These are phyloP conservation scores for Heimioporus sp. DNA, from an alignment of 768 basidiomycete species.

Conservation along the genomic window DNA sequence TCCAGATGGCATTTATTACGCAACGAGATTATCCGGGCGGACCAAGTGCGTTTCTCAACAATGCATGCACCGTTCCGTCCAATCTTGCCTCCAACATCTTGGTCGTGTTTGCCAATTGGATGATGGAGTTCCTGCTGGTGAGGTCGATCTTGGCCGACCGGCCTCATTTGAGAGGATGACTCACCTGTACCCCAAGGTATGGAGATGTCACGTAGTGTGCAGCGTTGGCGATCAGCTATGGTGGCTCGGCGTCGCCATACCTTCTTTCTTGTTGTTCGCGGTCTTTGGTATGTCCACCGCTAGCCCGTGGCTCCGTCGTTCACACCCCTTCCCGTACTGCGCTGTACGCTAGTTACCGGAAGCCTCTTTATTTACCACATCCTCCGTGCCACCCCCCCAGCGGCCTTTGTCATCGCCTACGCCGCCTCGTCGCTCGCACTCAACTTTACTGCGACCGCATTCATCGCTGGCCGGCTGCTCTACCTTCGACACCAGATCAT, in stretches of 20 bases:
- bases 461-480: constrained; percentile 31
- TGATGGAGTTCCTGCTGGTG: constrained; percentile 20
- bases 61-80: constrained; percentile 20
- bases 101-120: constrained; percentile 11
- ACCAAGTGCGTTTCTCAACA: constrained; percentile 23
- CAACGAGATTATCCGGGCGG: constrained; percentile 32
- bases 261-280: too few species aligned
- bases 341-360: too few species aligned
- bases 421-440: constrained; percentile 26
- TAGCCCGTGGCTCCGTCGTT: too few species aligned
- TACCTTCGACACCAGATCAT: constrained; percentile 11
- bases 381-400: too few species aligned
- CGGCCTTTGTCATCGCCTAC: constrained; percentile 19
- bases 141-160: not conserved
- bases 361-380: too few species aligned
- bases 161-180: too few species aligned
- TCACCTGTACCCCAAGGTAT: too few species aligned
- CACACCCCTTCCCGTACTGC: too few species aligned
- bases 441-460: constrained; percentile 33
- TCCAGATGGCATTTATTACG: constrained; percentile 31
- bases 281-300: too few species aligned
- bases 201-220: too few species aligned
- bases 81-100: constrained; percentile 8
- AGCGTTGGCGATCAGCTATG: too few species aligned
- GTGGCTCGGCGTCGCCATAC: too few species aligned